Percentiles rank a stretch among this genome's conserved stretches.
Evolutionary conservation across 2,329 filamentous ascomycete genomes (phyloP).

Genomic region (Fusarium virguliforme): DNA sequence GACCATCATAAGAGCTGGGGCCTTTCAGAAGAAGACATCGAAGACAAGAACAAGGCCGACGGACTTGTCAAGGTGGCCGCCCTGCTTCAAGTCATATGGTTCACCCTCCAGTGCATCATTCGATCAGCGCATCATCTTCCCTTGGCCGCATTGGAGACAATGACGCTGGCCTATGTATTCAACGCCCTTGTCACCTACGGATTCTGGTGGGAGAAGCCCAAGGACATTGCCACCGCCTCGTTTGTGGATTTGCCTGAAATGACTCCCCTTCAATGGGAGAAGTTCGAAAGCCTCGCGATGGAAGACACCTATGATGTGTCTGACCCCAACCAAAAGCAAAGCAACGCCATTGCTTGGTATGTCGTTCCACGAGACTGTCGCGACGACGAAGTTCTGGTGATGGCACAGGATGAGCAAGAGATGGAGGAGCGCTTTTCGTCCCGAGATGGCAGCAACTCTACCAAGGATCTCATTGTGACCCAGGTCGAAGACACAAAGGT

Average conservation of each 20-base stretch:
- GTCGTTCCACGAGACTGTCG: constrained; percentile 26
- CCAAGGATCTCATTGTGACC: constrained; percentile 1
- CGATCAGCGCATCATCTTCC: constrained; percentile 15
- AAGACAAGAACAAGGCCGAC: constrained; percentile 29
- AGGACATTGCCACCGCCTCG: constrained; percentile 23
- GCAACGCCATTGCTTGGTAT: constrained; percentile 23
- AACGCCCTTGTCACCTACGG: constrained; percentile 20
- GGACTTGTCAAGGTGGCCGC: constrained; percentile 21
- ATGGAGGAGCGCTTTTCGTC: background rate
- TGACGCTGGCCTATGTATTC: constrained; percentile 27
- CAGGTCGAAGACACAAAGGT: background rate
- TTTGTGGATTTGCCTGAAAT: constrained; percentile 18
- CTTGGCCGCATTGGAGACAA: constrained; percentile 25
- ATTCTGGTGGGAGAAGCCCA: constrained; percentile 32
- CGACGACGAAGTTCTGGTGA: constrained; percentile 20
- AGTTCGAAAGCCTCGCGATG: constrained; percentile 25
- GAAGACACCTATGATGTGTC: constrained; percentile 24
- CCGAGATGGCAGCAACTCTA: background rate
- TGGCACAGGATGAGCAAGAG: constrained; percentile 9
- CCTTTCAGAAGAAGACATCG: constrained; percentile 13
- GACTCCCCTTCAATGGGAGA: constrained; percentile 12
- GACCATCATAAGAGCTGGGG: constrained; percentile 11
- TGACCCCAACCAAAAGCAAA: background rate
- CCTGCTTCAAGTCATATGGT: constrained; percentile 24
- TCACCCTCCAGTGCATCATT: constrained; percentile 19